Evolutionary conservation across 108 stramenopile genomes (phyloP), one percentile per base, ranked within the genome.

Genomic region (Schizochytrium sp.): DNA sequence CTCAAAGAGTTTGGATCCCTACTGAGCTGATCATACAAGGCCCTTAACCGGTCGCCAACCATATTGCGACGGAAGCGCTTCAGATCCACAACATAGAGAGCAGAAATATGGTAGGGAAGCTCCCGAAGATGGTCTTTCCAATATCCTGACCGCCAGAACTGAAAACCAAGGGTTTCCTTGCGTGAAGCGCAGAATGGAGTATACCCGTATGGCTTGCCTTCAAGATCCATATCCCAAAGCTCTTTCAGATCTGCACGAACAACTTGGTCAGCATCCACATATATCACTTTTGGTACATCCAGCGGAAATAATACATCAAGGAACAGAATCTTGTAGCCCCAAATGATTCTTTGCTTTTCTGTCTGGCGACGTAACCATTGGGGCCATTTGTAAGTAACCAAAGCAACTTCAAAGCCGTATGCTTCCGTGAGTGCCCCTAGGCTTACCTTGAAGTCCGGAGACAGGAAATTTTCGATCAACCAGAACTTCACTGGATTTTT

Each of bases 271-370:
- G 97, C 97, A 89, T 99, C 98, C 46, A 99, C 98, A 89, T 97
- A 97, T 19, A 97, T 98, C 57, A 98, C 95, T 90, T 97, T 98
- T 91, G 97, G 96, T 61, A 99, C 95, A 89, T 95, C 92, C 19
- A 98, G 94, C 4, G 99, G 99, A 91, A 99, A 99, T 3, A 99
- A 95, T 17, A 99, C 99, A 90, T 99, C 99, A 40, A 99, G 92
- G 89, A 99, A 99, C 10, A 99, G 94, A 88, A 99, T 99, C 93
- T 99, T 99, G 95, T 98, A 99, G 38, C 99, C 99, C 99, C 99
- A 99, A 90, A 99, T 99, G 72, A 98, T 97, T 46, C 99, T 94
- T 94, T 99, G 99, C 92, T 99, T 97, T 91, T 98, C 97, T 56
- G 94, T 97, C 91, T 99, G 98, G 45, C 93, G 94, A 46, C 97